These are phyloP conservation scores for Ogataea angusta DNA, from an alignment of 805 yeast genomes.

Conservation along the genomic window DNA sequence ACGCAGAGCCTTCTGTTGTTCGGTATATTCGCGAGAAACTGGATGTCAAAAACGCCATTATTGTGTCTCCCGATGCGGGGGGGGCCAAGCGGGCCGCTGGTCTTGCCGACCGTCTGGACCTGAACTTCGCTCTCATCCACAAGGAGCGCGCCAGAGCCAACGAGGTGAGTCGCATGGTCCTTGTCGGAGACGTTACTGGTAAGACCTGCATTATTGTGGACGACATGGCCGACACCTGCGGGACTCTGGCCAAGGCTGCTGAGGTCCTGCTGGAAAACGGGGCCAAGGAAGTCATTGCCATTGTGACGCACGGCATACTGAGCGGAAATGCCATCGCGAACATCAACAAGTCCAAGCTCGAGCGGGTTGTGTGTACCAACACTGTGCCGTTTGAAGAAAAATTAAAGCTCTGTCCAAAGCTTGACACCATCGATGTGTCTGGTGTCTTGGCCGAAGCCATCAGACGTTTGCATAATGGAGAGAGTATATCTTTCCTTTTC, in stretches of 20 bases:
- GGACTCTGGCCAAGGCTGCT: constrained; percentile 80
- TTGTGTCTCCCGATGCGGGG: constrained; percentile 86
- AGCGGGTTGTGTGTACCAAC: constrained; percentile 73
- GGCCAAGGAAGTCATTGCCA: constrained; percentile 73
- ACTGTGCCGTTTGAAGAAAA: constrained; percentile 76
- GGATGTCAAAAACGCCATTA: constrained; percentile 59
- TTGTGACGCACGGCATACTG: constrained; percentile 78
- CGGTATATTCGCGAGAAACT: constrained; percentile 66
- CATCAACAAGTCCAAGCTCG: constrained; percentile 64
- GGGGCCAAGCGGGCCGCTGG: constrained; percentile 90
- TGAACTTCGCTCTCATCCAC: constrained; percentile 80
- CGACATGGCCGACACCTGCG: constrained; percentile 91
- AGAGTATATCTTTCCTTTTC: constrained; percentile 76
- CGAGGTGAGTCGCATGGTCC: constrained; percentile 79
- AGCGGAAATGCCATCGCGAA: constrained; percentile 72
- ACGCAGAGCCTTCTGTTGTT: constrained; percentile 80
- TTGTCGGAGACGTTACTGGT: constrained; percentile 79
- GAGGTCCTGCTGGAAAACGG: constrained; percentile 65
- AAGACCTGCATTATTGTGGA: constrained; percentile 77
- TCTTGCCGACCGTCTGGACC: constrained; percentile 72
- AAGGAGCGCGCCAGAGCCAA: constrained; percentile 82
- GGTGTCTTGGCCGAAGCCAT: constrained; percentile 78
- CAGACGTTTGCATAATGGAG: constrained; percentile 84
- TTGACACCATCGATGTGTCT: constrained; percentile 68
- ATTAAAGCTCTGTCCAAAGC: constrained; percentile 52